Evolutionary conservation across 1,284 basidiomycete species (phyloP).

Genomic region (Puccinia triticina): DNA sequence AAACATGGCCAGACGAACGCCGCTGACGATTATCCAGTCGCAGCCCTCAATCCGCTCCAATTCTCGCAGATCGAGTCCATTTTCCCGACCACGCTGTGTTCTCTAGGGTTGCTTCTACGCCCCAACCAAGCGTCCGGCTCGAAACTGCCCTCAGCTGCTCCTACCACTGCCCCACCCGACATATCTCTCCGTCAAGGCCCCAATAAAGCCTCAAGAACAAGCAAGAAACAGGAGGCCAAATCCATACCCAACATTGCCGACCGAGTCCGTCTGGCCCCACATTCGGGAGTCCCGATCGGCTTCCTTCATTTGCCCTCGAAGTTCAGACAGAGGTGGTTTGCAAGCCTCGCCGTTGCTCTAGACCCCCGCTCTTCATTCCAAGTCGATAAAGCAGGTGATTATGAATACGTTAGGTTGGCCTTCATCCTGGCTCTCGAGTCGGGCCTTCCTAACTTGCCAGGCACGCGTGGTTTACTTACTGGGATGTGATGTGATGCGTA

Average conservation of each 20-base stretch:
- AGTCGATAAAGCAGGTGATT: constrained; percentile 26
- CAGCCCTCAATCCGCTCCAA: constrained; percentile 30
- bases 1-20: neutral
- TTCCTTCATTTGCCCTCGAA: constrained; percentile 30
- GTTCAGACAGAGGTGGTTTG: constrained; percentile 35
- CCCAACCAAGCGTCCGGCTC: constrained; percentile 31
- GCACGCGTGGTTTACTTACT: neutral
- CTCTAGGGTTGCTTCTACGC: constrained; percentile 23
- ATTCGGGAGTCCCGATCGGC: constrained; percentile 21
- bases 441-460: neutral
- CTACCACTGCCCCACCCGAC: constrained; percentile 4
- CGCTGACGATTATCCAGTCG: neutral
- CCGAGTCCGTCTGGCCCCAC: constrained; percentile 9
- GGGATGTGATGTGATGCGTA: neutral
- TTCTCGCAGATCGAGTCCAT: constrained; percentile 24
- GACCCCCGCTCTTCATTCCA: constrained; percentile 16
- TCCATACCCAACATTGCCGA: constrained; percentile 33
- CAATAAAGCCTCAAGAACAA: constrained; percentile 9
- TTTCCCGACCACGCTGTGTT: constrained; percentile 44
- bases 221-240: constrained; percentile 12
- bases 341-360: constrained; percentile 7
- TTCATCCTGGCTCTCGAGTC: neutral
- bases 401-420: constrained; percentile 43
- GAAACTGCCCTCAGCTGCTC: constrained; percentile 5
- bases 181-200: neutral